Base-by-base conservation (phyloP, 2,329 filamentous ascomycete species). In the Ophiocordyceps camponoti-leonardi region DNA sequence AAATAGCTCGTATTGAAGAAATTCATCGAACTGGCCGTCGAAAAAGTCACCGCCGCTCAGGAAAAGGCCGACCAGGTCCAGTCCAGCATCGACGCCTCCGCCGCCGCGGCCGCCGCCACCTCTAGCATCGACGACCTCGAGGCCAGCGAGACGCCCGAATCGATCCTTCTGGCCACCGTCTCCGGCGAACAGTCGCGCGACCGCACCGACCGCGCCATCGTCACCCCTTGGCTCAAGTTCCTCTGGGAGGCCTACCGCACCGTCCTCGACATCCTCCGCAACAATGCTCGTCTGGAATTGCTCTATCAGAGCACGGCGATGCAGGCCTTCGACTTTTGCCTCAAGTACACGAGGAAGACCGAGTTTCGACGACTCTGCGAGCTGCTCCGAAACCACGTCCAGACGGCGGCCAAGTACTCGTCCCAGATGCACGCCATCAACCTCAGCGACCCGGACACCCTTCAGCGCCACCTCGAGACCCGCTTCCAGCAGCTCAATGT, bases 351-450 rank as follows among this genome's bases (percentile, higher is more conserved):
- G 55, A 82, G 92, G 62, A 98, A 98, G 81, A 98, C 92, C 53
- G 92, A 98, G 70, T 98, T 98, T 75, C 85, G 92, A 64, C 83
- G 92, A 59, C 86, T 98, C 45, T 98, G 92, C 69, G 92, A 98
- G 72, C 79, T 98, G 51, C 82, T 98, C 51, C 85, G 92, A 57
- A 98, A 98, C 71, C 92, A 98, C 71, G 83, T 98, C 51, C 90
- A 95, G 71, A 98, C 94, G 62, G 92, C 92, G 45, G 90, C 92
- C 72, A 98, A 98, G 69, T 98, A 96, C 70, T 94, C 90, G 42
- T 81, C 87, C 51, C 92, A 96, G 76, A 95, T 96, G 85, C 90
- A 96, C 63, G 92, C 92, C 56, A 98, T 98, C 72, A 98, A 98
- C 70, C 73, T 98, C 51, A 96, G 86, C 65, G 92, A 98, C 58